Conservation (phyloP, 1,139 yeast species). For the Kurtzmaniella quercitrusa region DNA sequence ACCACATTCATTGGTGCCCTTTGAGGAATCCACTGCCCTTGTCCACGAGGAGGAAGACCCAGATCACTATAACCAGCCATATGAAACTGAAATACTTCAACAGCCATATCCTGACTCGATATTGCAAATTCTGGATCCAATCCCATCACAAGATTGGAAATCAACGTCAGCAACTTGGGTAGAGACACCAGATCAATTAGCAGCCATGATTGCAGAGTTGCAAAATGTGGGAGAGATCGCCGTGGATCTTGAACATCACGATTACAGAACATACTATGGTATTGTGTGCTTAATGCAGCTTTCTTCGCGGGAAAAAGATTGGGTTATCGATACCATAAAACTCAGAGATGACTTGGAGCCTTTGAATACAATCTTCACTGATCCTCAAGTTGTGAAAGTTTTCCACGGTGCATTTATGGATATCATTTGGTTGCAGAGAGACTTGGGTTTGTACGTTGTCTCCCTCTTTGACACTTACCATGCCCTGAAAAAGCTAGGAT, state of each 20-base stretch:
- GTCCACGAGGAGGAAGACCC: slow-evolving; percentile 37
- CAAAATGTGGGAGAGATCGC: slow-evolving; percentile 63
- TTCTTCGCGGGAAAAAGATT: slow-evolving; percentile 75
- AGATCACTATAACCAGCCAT: slow-evolving; percentile 76
- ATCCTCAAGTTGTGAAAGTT: slow-evolving; percentile 79
- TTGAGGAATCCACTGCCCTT: slow-evolving; percentile 47
- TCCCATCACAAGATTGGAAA: slow-evolving; percentile 63
- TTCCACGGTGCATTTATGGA: slow-evolving; percentile 98
- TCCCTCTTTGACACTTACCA: slow-evolving; percentile 89
- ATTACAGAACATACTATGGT: slow-evolving; percentile 84
- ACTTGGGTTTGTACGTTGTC: slow-evolving; percentile 86
- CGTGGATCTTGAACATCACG: slow-evolving; percentile 97
- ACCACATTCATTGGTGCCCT: slow-evolving; percentile 62
- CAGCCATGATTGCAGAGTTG: slow-evolving; percentile 53
- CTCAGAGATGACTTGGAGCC: slow-evolving; percentile 67
- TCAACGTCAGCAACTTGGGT: slow-evolving; percentile 66
- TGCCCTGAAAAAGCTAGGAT: slow-evolving; percentile 75
- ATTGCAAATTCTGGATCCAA: slow-evolving; percentile 44
- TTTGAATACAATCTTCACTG: slow-evolving; percentile 71
- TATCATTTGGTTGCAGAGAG: slow-evolving; percentile 94
- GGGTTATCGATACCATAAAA: slow-evolving; percentile 74
- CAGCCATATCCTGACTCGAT: slow-evolving; percentile 68
- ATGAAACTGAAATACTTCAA: slow-evolving; percentile 65
- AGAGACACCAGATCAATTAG: slow-evolving; percentile 50
- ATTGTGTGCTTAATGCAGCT: slow-evolving; percentile 93